A percentile compares a stretch with the other conserved stretches of the same genome.
These are phyloP conservation scores for Tolypocladium amazonense DNA, from an alignment of 2,329 filamentous ascomycete species.

Conservation along the genomic window DNA sequence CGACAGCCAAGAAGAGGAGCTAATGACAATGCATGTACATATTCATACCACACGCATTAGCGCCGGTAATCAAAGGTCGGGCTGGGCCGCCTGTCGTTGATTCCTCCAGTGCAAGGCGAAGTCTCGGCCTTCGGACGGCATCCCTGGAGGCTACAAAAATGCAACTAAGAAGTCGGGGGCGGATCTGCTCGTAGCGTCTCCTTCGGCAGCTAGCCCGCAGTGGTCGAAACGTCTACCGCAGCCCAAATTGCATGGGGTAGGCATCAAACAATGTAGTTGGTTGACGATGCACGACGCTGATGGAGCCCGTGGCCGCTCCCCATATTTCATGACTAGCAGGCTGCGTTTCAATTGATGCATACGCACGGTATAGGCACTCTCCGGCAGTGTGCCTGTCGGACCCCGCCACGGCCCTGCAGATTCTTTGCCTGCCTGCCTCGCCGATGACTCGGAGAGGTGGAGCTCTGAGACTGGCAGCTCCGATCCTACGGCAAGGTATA, in stretches of 20 bases:
- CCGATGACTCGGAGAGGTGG: background rate
- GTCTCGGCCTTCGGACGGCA: too few relatives aligned
- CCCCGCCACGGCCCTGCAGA: constrained; percentile 5
- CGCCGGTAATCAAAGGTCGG: background rate
- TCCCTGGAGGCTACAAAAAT: background rate
- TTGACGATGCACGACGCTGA: background rate
- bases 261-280: background rate
- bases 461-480: background rate
- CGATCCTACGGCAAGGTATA: background rate
- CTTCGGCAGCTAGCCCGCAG: background rate
- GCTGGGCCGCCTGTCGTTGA: background rate
- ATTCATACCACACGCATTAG: background rate
- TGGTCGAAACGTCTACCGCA: background rate
- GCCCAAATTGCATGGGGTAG: background rate
- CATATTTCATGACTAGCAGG: background rate
- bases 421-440: background rate
- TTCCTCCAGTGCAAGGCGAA: too few relatives aligned
- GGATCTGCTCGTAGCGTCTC: background rate
- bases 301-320: background rate
- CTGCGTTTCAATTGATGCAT: constrained; percentile 11
- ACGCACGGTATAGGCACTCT: constrained; percentile 14
- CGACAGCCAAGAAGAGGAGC: background rate
- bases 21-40: background rate
- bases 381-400: constrained; percentile 5
- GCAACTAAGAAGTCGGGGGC: background rate